Percentiles rank a stretch among this genome's conserved stretches.
Evolutionary conservation across 2,329 filamentous ascomycete genomes (phyloP).

Genomic region (Stagonosporopsis tanaceti): DNA sequence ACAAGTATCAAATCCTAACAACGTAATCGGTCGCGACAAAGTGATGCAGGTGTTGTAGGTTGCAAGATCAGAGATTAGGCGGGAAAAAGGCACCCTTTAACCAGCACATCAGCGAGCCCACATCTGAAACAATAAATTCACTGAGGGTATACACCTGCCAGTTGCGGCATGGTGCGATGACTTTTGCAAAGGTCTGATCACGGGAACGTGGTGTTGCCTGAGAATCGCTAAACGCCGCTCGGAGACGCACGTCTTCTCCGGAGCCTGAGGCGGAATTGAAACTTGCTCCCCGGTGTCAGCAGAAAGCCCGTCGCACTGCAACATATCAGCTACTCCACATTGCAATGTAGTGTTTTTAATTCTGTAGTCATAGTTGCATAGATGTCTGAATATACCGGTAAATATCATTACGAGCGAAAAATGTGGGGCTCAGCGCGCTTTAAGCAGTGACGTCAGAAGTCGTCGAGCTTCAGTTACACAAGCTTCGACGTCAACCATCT

Average conservation of each 20-base stretch:
- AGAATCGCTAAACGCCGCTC: neutral
- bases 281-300: slow-evolving; percentile 4
- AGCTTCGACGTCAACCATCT: slow-evolving; percentile 17
- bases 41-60: too few species aligned
- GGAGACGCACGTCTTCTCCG: neutral
- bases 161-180: neutral
- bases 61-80: neutral
- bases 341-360: too few species aligned
- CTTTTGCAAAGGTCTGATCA: neutral
- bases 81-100: neutral
- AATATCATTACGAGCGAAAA: neutral
- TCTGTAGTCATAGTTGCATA: too few species aligned
- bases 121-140: too few species aligned
- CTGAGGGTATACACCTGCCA: neutral
- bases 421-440: neutral
- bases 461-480: slow-evolving; percentile 16
- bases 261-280: neutral
- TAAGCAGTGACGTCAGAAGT: slow-evolving; percentile 14
- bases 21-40: too few species aligned
- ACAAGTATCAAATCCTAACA: neutral
- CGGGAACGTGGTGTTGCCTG: slow-evolving; percentile 7
- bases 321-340: neutral
- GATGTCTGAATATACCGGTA: too few species aligned
- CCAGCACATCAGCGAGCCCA: neutral
- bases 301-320: neutral